These are phyloP conservation scores for Salvia miltiorrhiza DNA, from an alignment of 257 asterid genomes.

Conservation along the genomic window DNA sequence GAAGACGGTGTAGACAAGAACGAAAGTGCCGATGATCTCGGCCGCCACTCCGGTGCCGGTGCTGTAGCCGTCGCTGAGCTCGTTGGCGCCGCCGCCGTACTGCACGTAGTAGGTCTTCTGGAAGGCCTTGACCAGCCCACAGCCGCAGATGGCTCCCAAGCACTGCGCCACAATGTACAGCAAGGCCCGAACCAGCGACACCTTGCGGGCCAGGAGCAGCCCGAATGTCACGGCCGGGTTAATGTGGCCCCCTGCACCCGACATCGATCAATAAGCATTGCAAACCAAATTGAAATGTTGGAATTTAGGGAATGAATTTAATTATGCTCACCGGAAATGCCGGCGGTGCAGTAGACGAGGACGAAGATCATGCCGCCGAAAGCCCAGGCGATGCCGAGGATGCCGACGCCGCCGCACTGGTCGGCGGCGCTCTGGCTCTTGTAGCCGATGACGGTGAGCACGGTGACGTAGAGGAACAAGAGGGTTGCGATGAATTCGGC, in stretches of 20 bases:
- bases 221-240: conserved; percentile 78
- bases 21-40: conserved; percentile 69
- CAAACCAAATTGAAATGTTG: too few relatives aligned
- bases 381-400: conserved; percentile 85
- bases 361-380: conserved; percentile 83
- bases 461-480: conserved; percentile 61
- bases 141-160: conserved; percentile 71
- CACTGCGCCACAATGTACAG: conserved; percentile 70
- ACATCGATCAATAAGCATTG: too few relatives aligned
- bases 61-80: conserved; percentile 42
- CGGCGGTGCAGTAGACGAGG: conserved; percentile 84
- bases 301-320: not conserved
- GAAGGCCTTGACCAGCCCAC: conserved; percentile 68
- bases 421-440: conserved; percentile 46
- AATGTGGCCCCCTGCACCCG: conserved; percentile 56
- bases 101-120: conserved; percentile 43
- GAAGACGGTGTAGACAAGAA: conserved; percentile 72
- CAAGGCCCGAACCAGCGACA: conserved; percentile 53
- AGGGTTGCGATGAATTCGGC: conserved; percentile 75
- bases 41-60: conserved; percentile 73
- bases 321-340: conserved; percentile 50
- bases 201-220: conserved; percentile 59
- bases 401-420: conserved; percentile 74
- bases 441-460: conserved; percentile 71
- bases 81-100: conserved; percentile 67